phyloP scores from a whole-genome alignment of 2,329 filamentous ascomycete species.

The Sphaerulina musiva region DNA sequence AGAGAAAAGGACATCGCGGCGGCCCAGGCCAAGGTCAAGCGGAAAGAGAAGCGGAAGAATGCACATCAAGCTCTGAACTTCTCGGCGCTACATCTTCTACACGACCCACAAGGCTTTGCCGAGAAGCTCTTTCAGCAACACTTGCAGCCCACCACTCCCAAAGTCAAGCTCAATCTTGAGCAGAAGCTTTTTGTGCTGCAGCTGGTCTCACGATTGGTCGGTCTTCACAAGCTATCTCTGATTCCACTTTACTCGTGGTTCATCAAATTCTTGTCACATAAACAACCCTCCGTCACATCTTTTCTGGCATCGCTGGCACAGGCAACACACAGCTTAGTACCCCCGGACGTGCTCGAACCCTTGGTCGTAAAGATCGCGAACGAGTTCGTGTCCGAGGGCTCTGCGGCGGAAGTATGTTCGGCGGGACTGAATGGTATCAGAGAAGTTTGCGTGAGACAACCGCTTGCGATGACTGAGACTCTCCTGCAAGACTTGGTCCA shows the following conservation, averaged over 20 bases:
- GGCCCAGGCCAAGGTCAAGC: constrained; percentile 75
- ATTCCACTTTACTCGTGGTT: constrained; percentile 94
- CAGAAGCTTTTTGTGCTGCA: constrained; percentile 86
- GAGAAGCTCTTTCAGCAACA: constrained; percentile 88
- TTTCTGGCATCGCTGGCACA: constrained; percentile 91
- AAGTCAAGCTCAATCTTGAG: constrained; percentile 77
- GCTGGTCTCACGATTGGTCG: constrained; percentile 82
- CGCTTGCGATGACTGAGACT: constrained; percentile 92
- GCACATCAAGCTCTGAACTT: constrained; percentile 88
- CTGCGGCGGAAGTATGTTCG: constrained; percentile 81
- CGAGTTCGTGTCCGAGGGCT: constrained; percentile 93
- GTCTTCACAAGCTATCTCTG: constrained; percentile 84
- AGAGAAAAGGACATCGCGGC: constrained; percentile 70
- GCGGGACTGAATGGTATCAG: constrained; percentile 91
- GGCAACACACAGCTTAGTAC: constrained; percentile 82
- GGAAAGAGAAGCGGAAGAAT: constrained; percentile 78
- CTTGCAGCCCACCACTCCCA: constrained; percentile 64
- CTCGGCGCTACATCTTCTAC: constrained; percentile 84
- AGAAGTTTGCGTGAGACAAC: constrained; percentile 87
- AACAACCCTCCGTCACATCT: constrained; percentile 82
- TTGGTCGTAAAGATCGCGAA: constrained; percentile 93
- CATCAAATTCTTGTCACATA: constrained; percentile 78
- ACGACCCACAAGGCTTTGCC: constrained; percentile 90
- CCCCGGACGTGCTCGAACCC: constrained; percentile 85
- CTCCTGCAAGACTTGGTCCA: constrained; percentile 92